phyloP scores from a whole-genome alignment of 768 basidiomycete genomes.

The Lactarius tabidus region DNA sequence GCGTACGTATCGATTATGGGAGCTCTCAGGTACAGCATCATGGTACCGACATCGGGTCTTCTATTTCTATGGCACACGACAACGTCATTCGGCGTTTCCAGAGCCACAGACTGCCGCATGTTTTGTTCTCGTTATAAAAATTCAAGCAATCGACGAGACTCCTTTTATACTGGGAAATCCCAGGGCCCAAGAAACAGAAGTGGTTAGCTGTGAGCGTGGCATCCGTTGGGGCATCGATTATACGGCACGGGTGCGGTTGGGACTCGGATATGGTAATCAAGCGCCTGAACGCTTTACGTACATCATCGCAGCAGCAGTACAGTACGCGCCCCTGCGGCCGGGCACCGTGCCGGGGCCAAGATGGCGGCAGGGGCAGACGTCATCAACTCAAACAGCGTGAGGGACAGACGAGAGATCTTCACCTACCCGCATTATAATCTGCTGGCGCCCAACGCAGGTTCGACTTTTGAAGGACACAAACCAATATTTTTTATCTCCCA shows the following conservation, averaged over 20 bases:
- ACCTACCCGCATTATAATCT: not conserved
- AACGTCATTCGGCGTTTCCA: slow-evolving; percentile 20
- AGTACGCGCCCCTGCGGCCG: not conserved
- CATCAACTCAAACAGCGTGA: slow-evolving; percentile 1
- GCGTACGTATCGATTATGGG: not conserved
- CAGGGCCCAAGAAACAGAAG: not conserved
- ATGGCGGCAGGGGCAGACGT: slow-evolving; percentile 6
- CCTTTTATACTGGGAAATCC: not conserved
- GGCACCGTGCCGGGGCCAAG: not conserved
- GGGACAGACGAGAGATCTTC: not conserved
- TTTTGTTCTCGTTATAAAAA: not conserved
- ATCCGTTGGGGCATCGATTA: slow-evolving; percentile 7
- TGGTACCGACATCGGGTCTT: not conserved
- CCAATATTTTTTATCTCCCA: not conserved
- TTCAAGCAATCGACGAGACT: not conserved
- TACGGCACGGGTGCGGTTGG: not conserved
- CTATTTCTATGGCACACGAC: not conserved
- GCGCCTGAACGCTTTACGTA: slow-evolving; percentile 1
- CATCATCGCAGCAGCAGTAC: not conserved
- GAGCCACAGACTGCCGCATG: slow-evolving; percentile 3
- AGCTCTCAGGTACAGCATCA: not conserved
- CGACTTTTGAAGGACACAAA: not conserved
- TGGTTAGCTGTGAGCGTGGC: not conserved
- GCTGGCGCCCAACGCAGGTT: not conserved
- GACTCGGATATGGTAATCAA: not conserved